These are phyloP conservation scores for Malassezia slooffiae DNA, from an alignment of 1,284 basidiomycete genomes.

Conservation along the genomic window DNA sequence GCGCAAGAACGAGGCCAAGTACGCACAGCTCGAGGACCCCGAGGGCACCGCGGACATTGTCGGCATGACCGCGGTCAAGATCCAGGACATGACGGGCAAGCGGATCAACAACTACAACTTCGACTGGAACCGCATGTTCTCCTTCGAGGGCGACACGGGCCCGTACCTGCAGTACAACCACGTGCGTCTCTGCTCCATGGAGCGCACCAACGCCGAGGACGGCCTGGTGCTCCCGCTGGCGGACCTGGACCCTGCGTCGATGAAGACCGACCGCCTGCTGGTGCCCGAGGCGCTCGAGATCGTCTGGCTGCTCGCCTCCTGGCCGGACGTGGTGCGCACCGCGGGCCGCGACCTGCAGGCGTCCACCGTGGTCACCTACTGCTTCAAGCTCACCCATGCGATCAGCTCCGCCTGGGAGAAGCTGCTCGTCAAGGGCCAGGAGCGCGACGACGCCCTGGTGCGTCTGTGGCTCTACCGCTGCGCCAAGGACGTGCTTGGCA, in stretches of 20 bases:
- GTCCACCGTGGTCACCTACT: constrained; percentile 70
- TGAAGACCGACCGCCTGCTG: constrained; percentile 59
- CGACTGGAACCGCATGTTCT: constrained; percentile 87
- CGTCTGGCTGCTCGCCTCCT: constrained; percentile 70
- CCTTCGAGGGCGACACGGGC: constrained; percentile 93
- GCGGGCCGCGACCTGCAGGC: constrained; percentile 80
- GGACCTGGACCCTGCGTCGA: constrained; percentile 55
- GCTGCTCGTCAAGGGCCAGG: constrained; percentile 68
- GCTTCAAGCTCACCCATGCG: constrained; percentile 64
- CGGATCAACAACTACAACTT: constrained; percentile 96
- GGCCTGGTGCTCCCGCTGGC: constrained; percentile 59
- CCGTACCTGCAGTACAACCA: constrained; percentile 62
- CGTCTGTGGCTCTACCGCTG: constrained; percentile 79
- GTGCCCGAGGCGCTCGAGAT: constrained; percentile 71
- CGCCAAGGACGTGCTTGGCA: constrained; percentile 74
- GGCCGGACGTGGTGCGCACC: constrained; percentile 78
- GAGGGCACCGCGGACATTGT: constrained; percentile 70
- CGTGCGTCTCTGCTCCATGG: constrained; percentile 82
- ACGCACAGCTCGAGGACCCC: constrained; percentile 76
- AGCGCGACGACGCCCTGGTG: constrained; percentile 63
- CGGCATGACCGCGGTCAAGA: constrained; percentile 92
- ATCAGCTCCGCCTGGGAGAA: constrained; percentile 82
- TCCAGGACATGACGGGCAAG: constrained; percentile 94
- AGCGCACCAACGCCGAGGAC: constrained; percentile 72
- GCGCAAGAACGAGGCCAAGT: constrained; percentile 88